Evolutionary conservation across 495 filamentous ascomycete genomes (phyloP).

Genomic region (Penicillium tannophilum): DNA sequence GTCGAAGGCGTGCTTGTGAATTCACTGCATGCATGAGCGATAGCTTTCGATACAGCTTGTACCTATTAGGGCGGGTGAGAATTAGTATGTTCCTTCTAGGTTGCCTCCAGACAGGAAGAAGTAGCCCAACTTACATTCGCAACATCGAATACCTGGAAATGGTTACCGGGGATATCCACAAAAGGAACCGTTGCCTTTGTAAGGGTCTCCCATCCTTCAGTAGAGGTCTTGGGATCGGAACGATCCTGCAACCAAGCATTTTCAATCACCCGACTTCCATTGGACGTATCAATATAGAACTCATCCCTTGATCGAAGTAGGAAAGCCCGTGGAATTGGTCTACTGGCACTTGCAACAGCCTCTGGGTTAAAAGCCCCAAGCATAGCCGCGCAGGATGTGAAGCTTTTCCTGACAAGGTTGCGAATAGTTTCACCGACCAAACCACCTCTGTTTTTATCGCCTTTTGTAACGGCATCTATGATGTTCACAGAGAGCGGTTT

Average conservation of each 20-base stretch:
- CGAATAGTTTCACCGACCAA: background rate
- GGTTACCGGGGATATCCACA: conserved; percentile 4
- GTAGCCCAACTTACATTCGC: background rate
- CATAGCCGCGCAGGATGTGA: background rate
- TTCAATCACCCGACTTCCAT: background rate
- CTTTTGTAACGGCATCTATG: background rate
- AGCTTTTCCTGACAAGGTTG: background rate
- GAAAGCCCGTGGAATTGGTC: background rate
- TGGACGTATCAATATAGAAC: background rate
- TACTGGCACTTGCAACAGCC: background rate
- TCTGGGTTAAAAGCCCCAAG: background rate
- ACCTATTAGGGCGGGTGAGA: background rate
- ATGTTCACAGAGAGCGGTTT: background rate
- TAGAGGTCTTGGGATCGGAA: background rate
- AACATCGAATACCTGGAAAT: conserved; percentile 8
- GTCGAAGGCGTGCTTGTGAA: background rate
- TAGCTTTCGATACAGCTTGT: background rate
- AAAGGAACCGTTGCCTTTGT: conserved; percentile 1
- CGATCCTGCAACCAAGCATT: conserved; percentile 11
- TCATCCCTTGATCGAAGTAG: background rate
- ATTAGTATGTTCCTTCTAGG: background rate
- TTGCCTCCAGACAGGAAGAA: background rate
- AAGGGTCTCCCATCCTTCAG: conserved; percentile 1
- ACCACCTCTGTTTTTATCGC: background rate
- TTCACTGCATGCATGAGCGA: background rate